Conservation (phyloP, 2,329 filamentous ascomycete species). For the Ophiostoma tasmaniense region DNA sequence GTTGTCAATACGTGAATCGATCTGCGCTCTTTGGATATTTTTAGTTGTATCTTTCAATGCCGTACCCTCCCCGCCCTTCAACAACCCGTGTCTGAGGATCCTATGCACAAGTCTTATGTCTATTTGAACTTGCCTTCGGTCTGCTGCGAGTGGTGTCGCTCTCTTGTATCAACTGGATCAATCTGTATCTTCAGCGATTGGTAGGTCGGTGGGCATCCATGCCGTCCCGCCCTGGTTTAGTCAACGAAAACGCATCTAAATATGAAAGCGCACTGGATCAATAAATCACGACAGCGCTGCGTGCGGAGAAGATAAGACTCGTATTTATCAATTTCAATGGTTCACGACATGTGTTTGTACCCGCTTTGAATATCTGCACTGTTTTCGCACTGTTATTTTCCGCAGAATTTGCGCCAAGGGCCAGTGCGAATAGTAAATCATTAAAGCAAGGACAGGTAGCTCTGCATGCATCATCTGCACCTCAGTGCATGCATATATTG, state of each 20-base stretch:
- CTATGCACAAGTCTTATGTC: not conserved
- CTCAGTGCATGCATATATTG: not conserved
- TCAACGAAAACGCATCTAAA: not conserved
- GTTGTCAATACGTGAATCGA: not conserved
- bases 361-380: not conserved
- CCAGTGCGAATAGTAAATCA: not conserved
- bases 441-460: not conserved
- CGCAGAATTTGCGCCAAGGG: not conserved
- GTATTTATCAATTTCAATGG: not conserved
- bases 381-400: not conserved
- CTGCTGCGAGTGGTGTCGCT: not conserved
- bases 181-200: not conserved
- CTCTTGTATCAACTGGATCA: not conserved
- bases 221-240: not conserved
- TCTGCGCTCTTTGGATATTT: not conserved
- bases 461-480: conserved; percentile 3
- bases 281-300: not conserved
- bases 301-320: not conserved
- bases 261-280: not conserved
- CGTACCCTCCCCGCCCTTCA: not conserved
- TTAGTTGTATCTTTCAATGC: not conserved
- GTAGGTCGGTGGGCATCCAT: not conserved
- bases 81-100: not conserved
- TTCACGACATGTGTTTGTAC: not conserved
- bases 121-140: not conserved